Conservation (phyloP, 208 protist genomes). For the Leishmania amazonensis region DNA sequence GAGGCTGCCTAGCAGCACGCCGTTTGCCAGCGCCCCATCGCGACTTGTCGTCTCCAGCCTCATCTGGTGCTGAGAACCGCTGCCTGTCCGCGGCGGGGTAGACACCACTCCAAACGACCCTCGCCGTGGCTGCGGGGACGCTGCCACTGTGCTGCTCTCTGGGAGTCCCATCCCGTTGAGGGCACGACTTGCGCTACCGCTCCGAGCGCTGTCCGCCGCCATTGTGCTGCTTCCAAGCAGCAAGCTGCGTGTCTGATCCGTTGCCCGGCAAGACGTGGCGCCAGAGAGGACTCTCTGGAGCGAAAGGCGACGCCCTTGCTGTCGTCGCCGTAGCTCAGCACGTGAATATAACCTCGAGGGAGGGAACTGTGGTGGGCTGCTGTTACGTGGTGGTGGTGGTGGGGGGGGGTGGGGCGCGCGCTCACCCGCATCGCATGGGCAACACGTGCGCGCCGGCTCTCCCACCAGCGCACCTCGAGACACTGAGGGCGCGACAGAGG, state of each 20-base stretch:
- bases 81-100: neutral
- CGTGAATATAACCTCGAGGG: neutral
- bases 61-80: neutral
- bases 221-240: neutral
- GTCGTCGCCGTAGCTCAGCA: neutral
- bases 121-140: neutral
- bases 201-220: slow-evolving; percentile 1
- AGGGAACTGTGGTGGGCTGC: neutral
- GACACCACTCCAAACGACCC: slow-evolving; percentile 1
- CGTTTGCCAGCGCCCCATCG: neutral
- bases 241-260: neutral
- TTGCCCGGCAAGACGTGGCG: neutral
- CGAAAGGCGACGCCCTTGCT: neutral
- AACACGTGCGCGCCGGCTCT: neutral
- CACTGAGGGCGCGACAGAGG: neutral
- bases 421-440: neutral
- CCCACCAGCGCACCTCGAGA: neutral
- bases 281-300: neutral
- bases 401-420: too few relatives aligned
- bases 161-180: neutral
- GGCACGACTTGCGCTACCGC: neutral
- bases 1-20: slow-evolving; percentile 20
- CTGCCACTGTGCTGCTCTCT: neutral
- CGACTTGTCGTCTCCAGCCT: neutral
- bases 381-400: neutral